These are phyloP conservation scores for Corynespora cassiicola DNA, from an alignment of 2,329 filamentous ascomycete species.

Conservation along the genomic window DNA sequence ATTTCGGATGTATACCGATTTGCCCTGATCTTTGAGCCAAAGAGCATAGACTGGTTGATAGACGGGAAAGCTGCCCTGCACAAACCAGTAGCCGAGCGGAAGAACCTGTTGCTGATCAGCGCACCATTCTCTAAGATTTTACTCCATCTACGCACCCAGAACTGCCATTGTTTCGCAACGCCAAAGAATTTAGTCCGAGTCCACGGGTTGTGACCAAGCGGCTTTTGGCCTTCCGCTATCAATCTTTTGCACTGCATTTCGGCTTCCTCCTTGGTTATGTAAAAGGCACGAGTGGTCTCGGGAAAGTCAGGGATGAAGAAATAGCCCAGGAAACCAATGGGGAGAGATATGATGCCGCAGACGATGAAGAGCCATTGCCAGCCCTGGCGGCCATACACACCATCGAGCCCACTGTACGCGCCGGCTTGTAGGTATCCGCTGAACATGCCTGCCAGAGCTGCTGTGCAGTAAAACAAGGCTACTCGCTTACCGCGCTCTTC, in stretches of 20 bases:
- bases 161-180: slow-evolving; percentile 54
- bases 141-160: too few species aligned
- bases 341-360: slow-evolving; percentile 49
- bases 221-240: slow-evolving; percentile 29
- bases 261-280: slow-evolving; percentile 40
- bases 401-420: slow-evolving; percentile 38
- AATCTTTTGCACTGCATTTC: slow-evolving; percentile 27
- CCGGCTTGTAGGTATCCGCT: slow-evolving; percentile 42
- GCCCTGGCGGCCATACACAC: slow-evolving; percentile 26
- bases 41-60: slow-evolving; percentile 37
- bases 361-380: slow-evolving; percentile 42
- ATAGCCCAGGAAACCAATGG: slow-evolving; percentile 52
- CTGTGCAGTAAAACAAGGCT: slow-evolving; percentile 39
- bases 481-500: slow-evolving; percentile 40
- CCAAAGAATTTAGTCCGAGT: slow-evolving; percentile 50
- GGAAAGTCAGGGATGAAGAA: slow-evolving; percentile 39
- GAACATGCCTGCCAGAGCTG: slow-evolving; percentile 41
- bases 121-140: too few species aligned
- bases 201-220: slow-evolving; percentile 48
- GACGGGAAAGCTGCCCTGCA: slow-evolving; percentile 25
- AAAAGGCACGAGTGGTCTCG: slow-evolving; percentile 39
- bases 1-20: slow-evolving; percentile 55
- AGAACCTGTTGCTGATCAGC: too few species aligned
- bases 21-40: slow-evolving; percentile 55
- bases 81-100: slow-evolving; percentile 54